These are phyloP conservation scores for Sanghuangporus sanghuang DNA, from an alignment of 1,284 basidiomycete species.

Conservation along the genomic window DNA sequence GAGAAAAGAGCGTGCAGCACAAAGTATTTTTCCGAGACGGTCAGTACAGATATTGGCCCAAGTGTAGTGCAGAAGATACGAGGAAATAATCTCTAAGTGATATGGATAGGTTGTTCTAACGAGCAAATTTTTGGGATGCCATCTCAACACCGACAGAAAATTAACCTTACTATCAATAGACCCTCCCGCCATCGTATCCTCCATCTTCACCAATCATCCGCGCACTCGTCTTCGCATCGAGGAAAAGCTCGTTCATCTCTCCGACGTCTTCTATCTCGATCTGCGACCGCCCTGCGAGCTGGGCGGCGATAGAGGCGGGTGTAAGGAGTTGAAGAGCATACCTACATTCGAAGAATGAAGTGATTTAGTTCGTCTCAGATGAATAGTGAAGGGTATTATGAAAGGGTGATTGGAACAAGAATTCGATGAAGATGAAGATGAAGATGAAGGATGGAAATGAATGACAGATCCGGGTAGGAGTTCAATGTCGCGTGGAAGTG, in stretches of 20 bases:
- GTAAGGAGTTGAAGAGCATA: slow-evolving; percentile 91
- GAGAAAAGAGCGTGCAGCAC: no score
- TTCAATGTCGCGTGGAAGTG: not conserved
- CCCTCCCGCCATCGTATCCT: slow-evolving; percentile 32
- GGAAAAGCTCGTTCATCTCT: slow-evolving; percentile 91
- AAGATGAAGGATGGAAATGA: not conserved
- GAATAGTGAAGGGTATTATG: not conserved
- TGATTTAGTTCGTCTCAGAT: not conserved
- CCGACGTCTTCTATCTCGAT: slow-evolving; percentile 84
- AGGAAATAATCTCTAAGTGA: no score
- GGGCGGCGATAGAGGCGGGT: slow-evolving; percentile 87
- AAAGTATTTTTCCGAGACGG: not conserved
- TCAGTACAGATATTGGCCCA: not conserved
- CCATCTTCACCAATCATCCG: slow-evolving; percentile 45
- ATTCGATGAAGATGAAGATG: no score
- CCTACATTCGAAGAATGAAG: slow-evolving; percentile 34
- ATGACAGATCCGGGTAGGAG: not conserved
- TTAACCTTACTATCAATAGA: not conserved
- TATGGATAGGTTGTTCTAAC: no score
- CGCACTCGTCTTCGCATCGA: slow-evolving; percentile 86
- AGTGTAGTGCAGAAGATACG: no score
- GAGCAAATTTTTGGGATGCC: no score
- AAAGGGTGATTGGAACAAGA: not conserved
- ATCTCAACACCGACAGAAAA: not conserved
- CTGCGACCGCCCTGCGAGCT: slow-evolving; percentile 71